These are phyloP conservation scores for Nephelium lappaceum DNA, from an alignment of 345 rosid genomes.

Conservation along the genomic window DNA sequence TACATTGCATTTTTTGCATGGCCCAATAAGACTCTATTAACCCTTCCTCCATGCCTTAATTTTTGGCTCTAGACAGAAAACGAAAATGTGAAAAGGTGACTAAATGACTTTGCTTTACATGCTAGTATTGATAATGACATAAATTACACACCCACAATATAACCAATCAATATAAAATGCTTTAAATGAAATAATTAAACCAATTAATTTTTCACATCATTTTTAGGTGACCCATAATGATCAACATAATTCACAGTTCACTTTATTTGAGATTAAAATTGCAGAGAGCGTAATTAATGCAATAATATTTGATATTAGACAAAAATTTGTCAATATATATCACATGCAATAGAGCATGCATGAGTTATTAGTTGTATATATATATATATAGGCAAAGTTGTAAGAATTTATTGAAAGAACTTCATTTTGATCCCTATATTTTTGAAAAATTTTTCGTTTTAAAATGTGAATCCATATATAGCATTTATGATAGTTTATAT, in stretches of 20 bases:
- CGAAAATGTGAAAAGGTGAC: neutral
- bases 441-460: too few species aligned
- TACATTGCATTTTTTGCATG: neutral
- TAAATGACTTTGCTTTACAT: neutral
- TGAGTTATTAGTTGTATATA: too few species aligned
- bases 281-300: neutral
- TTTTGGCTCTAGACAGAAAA: neutral
- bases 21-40: conserved; percentile 1
- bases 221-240: conserved; percentile 11
- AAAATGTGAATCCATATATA: too few species aligned
- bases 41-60: conserved; percentile 5
- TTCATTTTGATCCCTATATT: too few species aligned
- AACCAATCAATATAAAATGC: too few species aligned
- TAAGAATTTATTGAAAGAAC: neutral
- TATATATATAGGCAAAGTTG: neutral
- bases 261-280: neutral
- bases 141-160: neutral
- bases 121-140: neutral
- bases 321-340: neutral
- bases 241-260: neutral
- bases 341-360: neutral
- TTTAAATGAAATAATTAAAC: neutral
- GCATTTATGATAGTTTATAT: too few species aligned
- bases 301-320: neutral
- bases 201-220: neutral